Percentiles rank a stretch among this genome's conserved stretches.
Evolutionary conservation across 1,284 basidiomycete species (phyloP).

Genomic region (Rhodotorula sp.): DNA sequence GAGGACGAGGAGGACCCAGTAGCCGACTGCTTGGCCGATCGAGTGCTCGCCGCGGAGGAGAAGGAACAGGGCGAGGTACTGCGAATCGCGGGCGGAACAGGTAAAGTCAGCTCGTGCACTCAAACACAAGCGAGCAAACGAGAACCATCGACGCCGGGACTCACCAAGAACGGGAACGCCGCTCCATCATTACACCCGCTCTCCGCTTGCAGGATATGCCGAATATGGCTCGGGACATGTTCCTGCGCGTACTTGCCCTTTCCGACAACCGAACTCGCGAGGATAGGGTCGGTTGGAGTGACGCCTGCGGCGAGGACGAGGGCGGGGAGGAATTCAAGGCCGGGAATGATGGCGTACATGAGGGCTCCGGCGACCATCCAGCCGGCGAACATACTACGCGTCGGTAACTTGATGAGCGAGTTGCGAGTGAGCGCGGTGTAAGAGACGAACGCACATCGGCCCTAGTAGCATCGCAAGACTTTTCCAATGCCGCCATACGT

Average conservation of each 20-base stretch:
- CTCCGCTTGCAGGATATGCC: conserved; percentile 88
- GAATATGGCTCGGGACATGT: conserved; percentile 92
- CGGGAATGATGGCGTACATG: conserved; percentile 84
- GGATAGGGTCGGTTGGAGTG: conserved; percentile 87
- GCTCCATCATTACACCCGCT: conserved; percentile 75
- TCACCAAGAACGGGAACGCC: conserved; percentile 83
- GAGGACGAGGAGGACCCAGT: conserved; percentile 71
- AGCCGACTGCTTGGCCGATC: conserved; percentile 56
- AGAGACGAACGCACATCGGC: conserved; percentile 32
- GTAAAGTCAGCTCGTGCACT: too few relatives aligned
- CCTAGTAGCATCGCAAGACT: conserved; percentile 78
- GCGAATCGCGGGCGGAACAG: too few relatives aligned
- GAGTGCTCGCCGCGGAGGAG: conserved; percentile 68
- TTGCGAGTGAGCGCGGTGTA: conserved; percentile 46
- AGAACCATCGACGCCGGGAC: not conserved
- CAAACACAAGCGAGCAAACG: too few relatives aligned
- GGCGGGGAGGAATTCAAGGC: conserved; percentile 77
- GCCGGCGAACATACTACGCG: conserved; percentile 41
- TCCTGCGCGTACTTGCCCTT: conserved; percentile 94
- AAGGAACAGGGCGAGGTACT: conserved; percentile 85
- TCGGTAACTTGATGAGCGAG: conserved; percentile 36
- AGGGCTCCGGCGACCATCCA: conserved; percentile 54
- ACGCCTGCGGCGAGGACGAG: conserved; percentile 89
- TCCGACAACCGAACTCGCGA: conserved; percentile 69
- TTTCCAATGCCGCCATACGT: conserved; percentile 86